Evolutionary conservation across 441 rosid species (phyloP), one percentile per base, ranked within the genome.

Genomic region (Kokia cookei): DNA sequence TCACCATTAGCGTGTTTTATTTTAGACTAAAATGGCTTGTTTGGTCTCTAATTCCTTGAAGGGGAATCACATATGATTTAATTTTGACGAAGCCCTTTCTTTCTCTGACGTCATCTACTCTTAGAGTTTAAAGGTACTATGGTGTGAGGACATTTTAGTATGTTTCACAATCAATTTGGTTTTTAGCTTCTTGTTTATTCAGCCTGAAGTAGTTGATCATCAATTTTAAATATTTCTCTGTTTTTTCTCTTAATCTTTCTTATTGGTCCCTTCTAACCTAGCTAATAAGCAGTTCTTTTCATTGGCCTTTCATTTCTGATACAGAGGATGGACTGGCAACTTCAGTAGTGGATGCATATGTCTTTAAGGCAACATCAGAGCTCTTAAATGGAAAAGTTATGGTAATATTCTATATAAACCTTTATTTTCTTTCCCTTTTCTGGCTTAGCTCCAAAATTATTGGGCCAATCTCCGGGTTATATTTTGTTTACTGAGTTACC

Each of bases 271-370:
- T 71, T 47, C 48, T 14, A 72, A 10, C 29, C 66, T 45, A 24
- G 8, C 65, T 13, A 29, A 60, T 14, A 4, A 74, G 13, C 15
- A 35, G 54, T 22, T 45, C 26, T 47, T 67, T 69, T 72, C 27
- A 19, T 77, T 64, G 60, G 37, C 72, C 47, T 68, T 65, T 69
- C 29, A 42, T 75, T 32, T 79, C 22, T 74, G 73, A 72, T 86
- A 84, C 92, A 94, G 97, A 87, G 76, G 75, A 82, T 17, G 84
- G 82, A 73, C 81, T 81, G 51, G 66, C 69, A 60, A 66, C 82
- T 62, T 86, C 69, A 69, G 73, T 92, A 42, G 87, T 93, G 1
- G 97, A 92, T 83, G 92, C 90, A 27, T 89, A 90, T 74, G 93
- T 87, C 73, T 85, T 82, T 62, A 86, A 80, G 87, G 94, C 88